phyloP scores from a whole-genome alignment of 306 rosid genomes.

The Trifolium repens region DNA sequence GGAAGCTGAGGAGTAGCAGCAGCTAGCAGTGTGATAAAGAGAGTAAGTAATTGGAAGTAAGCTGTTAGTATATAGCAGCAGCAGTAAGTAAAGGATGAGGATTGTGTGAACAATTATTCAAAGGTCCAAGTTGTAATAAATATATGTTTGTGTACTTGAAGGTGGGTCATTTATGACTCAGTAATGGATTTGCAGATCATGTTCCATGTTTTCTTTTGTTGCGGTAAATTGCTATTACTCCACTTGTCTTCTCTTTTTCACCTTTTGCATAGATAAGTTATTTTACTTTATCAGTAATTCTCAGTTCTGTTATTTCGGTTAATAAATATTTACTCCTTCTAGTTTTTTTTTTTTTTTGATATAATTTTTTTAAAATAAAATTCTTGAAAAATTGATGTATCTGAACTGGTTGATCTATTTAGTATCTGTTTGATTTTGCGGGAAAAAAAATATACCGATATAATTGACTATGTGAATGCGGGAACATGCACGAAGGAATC shows the following conservation, averaged over 20 bases:
- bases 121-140: constrained; percentile 51
- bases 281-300: too few relatives aligned
- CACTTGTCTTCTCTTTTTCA: constrained; percentile 11
- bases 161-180: constrained; percentile 45
- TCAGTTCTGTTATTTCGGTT: too few relatives aligned
- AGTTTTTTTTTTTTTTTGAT: too few relatives aligned
- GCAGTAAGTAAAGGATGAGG: background rate
- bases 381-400: too few relatives aligned
- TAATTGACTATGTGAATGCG: too few relatives aligned
- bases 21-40: constrained; percentile 31
- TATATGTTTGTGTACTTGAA: constrained; percentile 43
- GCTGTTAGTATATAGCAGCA: constrained; percentile 13
- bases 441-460: too few relatives aligned
- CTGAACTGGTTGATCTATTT: too few relatives aligned
- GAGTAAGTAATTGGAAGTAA: constrained; percentile 17
- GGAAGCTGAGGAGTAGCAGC: background rate
- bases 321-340: too few relatives aligned
- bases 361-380: too few relatives aligned
- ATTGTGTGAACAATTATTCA: constrained; percentile 38
- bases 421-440: too few relatives aligned
- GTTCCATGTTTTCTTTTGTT: constrained; percentile 44
- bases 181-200: constrained; percentile 52
- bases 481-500: background rate
- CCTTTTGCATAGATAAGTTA: background rate
- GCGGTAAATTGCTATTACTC: constrained; percentile 41